Percentiles rank a stretch among this genome's conserved stretches.
These are phyloP conservation scores for Epichloe festucae DNA, from an alignment of 2,329 filamentous ascomycete genomes.

Conservation along the genomic window DNA sequence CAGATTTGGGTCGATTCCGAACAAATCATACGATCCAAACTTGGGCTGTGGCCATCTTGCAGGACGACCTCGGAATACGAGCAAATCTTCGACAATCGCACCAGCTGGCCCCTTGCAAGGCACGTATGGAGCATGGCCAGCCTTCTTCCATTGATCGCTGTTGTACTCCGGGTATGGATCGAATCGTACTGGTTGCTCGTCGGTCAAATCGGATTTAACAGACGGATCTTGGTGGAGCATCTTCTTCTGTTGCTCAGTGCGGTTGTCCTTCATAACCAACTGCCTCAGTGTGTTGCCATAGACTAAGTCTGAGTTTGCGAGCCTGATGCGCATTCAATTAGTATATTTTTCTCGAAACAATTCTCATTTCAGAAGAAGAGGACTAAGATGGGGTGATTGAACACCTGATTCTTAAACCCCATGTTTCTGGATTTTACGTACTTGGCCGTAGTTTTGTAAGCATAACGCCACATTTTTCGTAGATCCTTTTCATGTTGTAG, in stretches of 20 bases:
- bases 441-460: slow-evolving; percentile 27
- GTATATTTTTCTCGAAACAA: background rate
- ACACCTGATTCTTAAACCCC: too few species aligned
- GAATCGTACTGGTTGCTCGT: slow-evolving; percentile 43
- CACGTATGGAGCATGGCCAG: slow-evolving; percentile 44
- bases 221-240: slow-evolving; percentile 21
- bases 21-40: slow-evolving; percentile 48
- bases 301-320: slow-evolving; percentile 35
- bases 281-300: slow-evolving; percentile 42
- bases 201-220: slow-evolving; percentile 26
- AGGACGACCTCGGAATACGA: slow-evolving; percentile 50
- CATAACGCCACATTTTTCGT: slow-evolving; percentile 26
- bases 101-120: slow-evolving; percentile 54
- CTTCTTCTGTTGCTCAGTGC: slow-evolving; percentile 17
- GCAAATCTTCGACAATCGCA: slow-evolving; percentile 44
- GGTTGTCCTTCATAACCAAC: slow-evolving; percentile 28
- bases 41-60: slow-evolving; percentile 44
- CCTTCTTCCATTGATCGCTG: slow-evolving; percentile 42
- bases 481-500: slow-evolving; percentile 30
- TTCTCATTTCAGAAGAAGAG: background rate
- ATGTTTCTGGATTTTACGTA: slow-evolving; percentile 16
- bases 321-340: slow-evolving; percentile 16
- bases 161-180: slow-evolving; percentile 64
- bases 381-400: background rate
- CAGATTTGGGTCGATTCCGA: slow-evolving; percentile 48